Base-by-base conservation (phyloP, 371 early-diverging fungal species). In the Syncephalastrum monosporum region DNA sequence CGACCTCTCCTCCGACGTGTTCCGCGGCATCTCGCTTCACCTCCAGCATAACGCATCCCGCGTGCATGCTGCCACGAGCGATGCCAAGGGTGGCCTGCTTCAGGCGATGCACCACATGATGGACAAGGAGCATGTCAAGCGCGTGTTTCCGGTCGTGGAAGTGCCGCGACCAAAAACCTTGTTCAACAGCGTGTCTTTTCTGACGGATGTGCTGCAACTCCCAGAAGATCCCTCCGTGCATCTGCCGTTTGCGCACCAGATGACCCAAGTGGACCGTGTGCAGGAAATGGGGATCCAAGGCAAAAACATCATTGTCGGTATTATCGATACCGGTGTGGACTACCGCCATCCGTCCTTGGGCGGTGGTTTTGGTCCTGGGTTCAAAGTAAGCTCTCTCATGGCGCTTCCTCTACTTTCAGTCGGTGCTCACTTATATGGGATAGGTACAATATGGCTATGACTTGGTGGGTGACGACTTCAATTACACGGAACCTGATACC, bases 341-440 rank as follows among this genome's bases (percentile, higher is more conserved):
- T 84, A 77, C 54, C 67, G 58, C 47, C 91, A 90, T 59, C 87
- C 89, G 1, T 86, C 86, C 0, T 61, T 89, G 5, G 79, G 86
- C 21, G 84, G 85, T 3, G 74, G 86, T 29, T 85, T 85, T 58
- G 88, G 88, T 2, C 56, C 57, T 42, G 51, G 44, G 23, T 60
- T 46, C 21, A 65, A 54, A 51, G 60, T 65, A 48, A n/a, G 48
- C 10, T 6, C 38, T 33, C 38, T 2, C 38, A 51, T 24, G 23
- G 27, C 24, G 21, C 21, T 21, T 21, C 21, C 21, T 21, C 21
- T 21, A 21, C 21, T 21, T 21, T 21, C 21, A 21, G 21, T 21
- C 21, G 21, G 21, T 21, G 8, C 23, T 50, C 4, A 24, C 27
- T n/a, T n/a, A 13, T 17, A 16, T 24, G 25, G 24, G 16, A 25